A percentile compares a stretch with the other conserved stretches of the same genome.
phyloP scores from a whole-genome alignment of 78 protist genomes.

The Creolimax fragrantissima region DNA sequence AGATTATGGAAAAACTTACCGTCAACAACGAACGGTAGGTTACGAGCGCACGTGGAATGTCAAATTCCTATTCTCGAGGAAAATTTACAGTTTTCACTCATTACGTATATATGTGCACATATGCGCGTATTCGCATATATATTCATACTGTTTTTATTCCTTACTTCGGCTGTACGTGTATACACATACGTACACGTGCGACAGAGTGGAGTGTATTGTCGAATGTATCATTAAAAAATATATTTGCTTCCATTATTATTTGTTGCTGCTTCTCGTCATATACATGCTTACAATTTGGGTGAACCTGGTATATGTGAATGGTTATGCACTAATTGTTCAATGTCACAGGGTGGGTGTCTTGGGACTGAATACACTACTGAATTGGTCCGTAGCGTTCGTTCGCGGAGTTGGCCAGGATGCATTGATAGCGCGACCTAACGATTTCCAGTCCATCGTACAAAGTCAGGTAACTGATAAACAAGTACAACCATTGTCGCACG shows the following conservation, averaged over 20 bases:
- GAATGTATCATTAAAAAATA: background rate
- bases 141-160: background rate
- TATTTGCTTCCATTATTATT: background rate
- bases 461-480: background rate
- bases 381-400: background rate
- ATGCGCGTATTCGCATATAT: background rate
- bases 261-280: background rate
- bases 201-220: too few species aligned
- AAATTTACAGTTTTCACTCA: background rate
- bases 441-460: background rate
- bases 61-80: background rate
- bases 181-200: too few species aligned
- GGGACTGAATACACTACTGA: background rate
- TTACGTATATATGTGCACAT: background rate
- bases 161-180: background rate
- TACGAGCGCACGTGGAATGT: background rate
- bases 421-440: background rate
- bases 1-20: background rate
- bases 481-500: background rate
- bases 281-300: too few species aligned
- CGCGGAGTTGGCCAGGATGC: background rate
- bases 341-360: background rate
- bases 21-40: background rate
- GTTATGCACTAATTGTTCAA: background rate
- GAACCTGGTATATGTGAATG: background rate